These are phyloP conservation scores for Spergularia azorica DNA, from an alignment of 179 eudicot species.

Conservation along the genomic window DNA sequence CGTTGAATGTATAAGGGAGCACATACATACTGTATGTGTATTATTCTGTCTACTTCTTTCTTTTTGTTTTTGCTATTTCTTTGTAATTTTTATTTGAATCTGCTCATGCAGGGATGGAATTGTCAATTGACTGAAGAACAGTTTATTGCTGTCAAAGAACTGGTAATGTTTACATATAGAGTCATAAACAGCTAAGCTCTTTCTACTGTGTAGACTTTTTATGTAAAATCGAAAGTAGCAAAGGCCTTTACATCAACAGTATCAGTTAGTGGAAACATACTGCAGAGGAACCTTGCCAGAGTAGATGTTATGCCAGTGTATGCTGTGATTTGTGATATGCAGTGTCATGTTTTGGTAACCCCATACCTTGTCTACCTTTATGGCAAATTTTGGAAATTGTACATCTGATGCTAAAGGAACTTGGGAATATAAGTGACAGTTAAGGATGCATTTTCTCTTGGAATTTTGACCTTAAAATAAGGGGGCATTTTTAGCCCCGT, in stretches of 20 bases:
- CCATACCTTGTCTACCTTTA: neutral
- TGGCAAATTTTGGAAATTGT: neutral
- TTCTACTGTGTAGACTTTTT: neutral
- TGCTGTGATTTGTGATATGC: too few species aligned
- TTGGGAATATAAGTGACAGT: neutral
- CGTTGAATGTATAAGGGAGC: conserved; percentile 98
- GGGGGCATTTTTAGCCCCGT: neutral
- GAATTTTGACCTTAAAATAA: too few species aligned
- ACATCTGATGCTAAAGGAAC: neutral
- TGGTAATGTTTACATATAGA: conserved; percentile 45
- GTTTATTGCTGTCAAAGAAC: conserved; percentile 97
- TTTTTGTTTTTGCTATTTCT: conserved; percentile 13
- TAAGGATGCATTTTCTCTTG: neutral
- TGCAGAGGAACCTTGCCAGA: too few species aligned
- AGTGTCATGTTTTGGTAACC: neutral
- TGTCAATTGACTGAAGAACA: conserved; percentile 94
- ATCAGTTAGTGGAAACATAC: too few species aligned
- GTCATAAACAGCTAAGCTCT: neutral
- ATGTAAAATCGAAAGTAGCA: neutral
- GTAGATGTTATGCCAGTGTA: too few species aligned
- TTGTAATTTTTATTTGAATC: conserved; percentile 20
- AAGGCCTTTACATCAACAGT: neutral
- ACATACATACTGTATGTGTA: conserved; percentile 86
- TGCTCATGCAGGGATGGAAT: conserved; percentile 71
- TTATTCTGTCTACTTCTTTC: neutral